phyloP scores from a whole-genome alignment of 176 grass and related monocot species.

The Phyllostachys edulis region DNA sequence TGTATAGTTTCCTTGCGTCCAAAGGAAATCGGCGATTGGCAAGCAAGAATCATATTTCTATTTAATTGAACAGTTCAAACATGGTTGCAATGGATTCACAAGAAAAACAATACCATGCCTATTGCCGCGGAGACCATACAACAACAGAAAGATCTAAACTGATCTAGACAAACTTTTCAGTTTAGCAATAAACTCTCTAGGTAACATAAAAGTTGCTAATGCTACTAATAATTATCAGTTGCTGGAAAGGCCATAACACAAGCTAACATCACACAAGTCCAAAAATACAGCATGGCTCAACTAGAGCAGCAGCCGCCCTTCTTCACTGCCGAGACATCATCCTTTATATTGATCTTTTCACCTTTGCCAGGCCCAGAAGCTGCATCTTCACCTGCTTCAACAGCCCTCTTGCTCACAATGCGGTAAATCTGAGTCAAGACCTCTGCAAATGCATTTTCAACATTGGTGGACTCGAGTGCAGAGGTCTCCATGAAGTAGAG shows the following conservation, averaged over 20 bases:
- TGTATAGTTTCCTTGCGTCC: background rate
- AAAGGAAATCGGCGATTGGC: background rate
- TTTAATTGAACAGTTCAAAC: background rate
- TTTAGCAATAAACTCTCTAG: constrained; percentile 39
- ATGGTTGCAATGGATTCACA: constrained; percentile 28
- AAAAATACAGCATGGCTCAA: constrained; percentile 32
- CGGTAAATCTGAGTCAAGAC: constrained; percentile 83
- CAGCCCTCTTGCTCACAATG: constrained; percentile 73
- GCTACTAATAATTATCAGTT: constrained; percentile 39
- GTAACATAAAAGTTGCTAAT: constrained; percentile 36
- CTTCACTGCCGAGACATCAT: constrained; percentile 71
- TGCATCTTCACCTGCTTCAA: constrained; percentile 60
- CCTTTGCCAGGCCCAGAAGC: constrained; percentile 67
- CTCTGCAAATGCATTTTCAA: constrained; percentile 77
- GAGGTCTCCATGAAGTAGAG: constrained; percentile 97
- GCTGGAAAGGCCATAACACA: constrained; percentile 35
- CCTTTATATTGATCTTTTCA: constrained; percentile 82
- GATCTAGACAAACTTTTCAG: constrained; percentile 38
- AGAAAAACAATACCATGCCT: constrained; percentile 27
- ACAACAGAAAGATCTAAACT: constrained; percentile 38
- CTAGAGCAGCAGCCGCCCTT: constrained; percentile 83
- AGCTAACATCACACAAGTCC: constrained; percentile 32
- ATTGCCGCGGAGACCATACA: constrained; percentile 32
- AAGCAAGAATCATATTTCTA: constrained; percentile 36
- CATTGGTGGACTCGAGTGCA: constrained; percentile 79